Conservation (phyloP, 768 basidiomycete genomes). For the Serendipita indica region DNA sequence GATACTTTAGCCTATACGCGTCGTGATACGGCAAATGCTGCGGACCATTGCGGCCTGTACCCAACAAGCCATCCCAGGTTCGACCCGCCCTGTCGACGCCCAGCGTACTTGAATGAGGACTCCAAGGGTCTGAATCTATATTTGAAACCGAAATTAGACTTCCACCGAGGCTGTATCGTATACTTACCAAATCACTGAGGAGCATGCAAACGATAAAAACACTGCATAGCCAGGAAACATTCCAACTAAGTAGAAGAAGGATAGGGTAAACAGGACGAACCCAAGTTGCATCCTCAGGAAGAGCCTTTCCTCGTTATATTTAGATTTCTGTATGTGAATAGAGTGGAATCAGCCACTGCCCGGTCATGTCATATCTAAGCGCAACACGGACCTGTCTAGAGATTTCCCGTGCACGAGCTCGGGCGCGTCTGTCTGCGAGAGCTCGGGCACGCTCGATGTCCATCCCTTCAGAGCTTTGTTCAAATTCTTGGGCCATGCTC, state of each 20-base stretch:
- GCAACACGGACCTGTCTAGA: neutral
- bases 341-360: neutral
- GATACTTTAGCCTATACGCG: too few relatives aligned
- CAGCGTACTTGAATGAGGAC: neutral
- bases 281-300: constrained; percentile 1
- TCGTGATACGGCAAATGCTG: neutral
- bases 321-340: neutral
- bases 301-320: neutral
- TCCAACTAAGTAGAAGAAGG: neutral
- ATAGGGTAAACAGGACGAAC: neutral
- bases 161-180: too few relatives aligned
- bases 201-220: constrained; percentile 1
- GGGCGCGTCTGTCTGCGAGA: neutral
- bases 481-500: neutral
- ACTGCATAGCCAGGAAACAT: neutral
- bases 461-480: neutral
- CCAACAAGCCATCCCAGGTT: neutral
- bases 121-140: neutral
- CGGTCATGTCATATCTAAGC: neutral
- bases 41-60: neutral
- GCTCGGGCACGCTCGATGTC: neutral
- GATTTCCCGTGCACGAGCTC: neutral
- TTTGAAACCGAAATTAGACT: too few relatives aligned
- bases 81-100: neutral
- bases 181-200: neutral